Evolutionary conservation across 768 basidiomycete genomes (phyloP), one percentile per base, ranked within the genome.

Genomic region (Naganishia onofrii): DNA sequence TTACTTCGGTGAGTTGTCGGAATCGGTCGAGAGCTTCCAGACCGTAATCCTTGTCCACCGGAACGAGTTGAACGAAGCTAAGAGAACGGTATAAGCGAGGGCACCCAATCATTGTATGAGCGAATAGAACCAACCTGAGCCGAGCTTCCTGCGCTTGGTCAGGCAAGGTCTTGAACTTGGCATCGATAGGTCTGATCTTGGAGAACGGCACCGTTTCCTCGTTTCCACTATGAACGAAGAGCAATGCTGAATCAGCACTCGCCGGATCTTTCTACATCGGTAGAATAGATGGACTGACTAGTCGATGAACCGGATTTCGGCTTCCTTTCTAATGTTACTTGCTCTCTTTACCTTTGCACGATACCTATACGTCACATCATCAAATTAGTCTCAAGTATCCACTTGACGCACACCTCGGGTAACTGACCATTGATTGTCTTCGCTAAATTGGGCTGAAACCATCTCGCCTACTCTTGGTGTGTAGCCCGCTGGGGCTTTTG

Each of bases 141-240:
- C 92, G 89, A 29, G 95, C 94, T 51, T 98, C 95, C 69, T 92
- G 91, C 9, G 95, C 95, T 81, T 98, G 94, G 26, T 92, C 91
- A 34, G 92, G 88, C 10, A 99, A 85, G 10, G 89, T 85, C 74
- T 90, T 90, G 87, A 98, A 98, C 79, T 89, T 89, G 28, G 88
- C 82, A 74, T 97, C 94, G 57, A 99, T 85, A 3, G 94, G 93
- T 28, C 96, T 87, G 71, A 96, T 88, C 13, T 79, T 73, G 15
- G 86, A 82, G 81, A 92, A 97, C 4, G 89, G 82, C 13, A 97
- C 84, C 1, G 85, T 90, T 77, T 95, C 93, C 80, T 93, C 90
- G 81, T 99, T 98, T 36, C 95, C 95, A 77, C 71, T 72, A 29
- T 38, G 29, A 4, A 7, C 23, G 8, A 7, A 26, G 23, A 44